These are phyloP conservation scores for Trametes gibbosa DNA, from an alignment of 768 basidiomycete genomes.

Conservation along the genomic window DNA sequence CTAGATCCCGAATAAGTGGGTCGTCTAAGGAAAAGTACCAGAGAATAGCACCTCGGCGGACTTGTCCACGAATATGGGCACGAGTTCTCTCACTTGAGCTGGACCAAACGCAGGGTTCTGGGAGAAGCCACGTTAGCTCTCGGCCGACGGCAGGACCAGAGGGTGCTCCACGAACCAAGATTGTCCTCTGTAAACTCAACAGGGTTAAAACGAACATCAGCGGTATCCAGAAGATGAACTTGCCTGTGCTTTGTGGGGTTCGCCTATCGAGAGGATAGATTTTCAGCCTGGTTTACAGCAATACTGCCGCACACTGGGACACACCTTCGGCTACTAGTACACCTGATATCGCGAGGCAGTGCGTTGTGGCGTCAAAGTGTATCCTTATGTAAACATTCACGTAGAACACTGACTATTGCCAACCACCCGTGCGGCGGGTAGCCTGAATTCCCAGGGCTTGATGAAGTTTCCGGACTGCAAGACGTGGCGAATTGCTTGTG, in stretches of 20 bases:
- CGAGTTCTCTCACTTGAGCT: conserved; percentile 25
- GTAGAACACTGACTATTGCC: not conserved
- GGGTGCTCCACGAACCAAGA: not conserved
- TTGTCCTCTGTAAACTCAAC: not conserved
- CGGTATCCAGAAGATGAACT: not conserved
- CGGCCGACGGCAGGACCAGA: not conserved
- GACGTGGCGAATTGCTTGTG: not conserved
- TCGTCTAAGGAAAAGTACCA: not conserved
- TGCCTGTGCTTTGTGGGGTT: not conserved
- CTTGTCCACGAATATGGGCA: conserved; percentile 23
- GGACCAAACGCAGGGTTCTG: conserved; percentile 31
- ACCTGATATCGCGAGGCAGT: not conserved
- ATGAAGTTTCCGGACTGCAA: conserved; percentile 2
- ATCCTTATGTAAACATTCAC: not conserved
- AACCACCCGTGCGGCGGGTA: conserved; percentile 3
- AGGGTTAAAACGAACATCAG: not conserved
- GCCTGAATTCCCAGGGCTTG: conserved; percentile 4
- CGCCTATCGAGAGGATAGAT: not conserved
- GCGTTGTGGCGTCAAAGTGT: not conserved
- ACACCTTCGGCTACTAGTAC: not conserved
- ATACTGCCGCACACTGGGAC: too few species aligned
- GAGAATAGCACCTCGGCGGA: conserved; percentile 19
- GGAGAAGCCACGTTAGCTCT: not conserved
- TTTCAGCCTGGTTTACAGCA: too few species aligned
- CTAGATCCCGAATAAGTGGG: not conserved